Conservation (phyloP, 2,329 filamentous ascomycete genomes). For the Calonectria honghensis region DNA sequence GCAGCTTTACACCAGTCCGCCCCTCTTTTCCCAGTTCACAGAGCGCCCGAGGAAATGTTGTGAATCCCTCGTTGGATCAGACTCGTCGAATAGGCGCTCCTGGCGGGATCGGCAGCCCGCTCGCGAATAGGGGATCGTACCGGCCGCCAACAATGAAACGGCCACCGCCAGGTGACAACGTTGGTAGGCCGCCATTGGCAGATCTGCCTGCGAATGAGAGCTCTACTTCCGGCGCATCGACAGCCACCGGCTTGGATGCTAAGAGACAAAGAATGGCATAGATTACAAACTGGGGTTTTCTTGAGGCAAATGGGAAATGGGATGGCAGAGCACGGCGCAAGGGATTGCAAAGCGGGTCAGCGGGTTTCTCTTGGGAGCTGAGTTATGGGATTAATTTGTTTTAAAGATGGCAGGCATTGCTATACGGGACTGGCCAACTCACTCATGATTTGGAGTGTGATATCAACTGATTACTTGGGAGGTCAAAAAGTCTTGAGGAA, state of each 20-base stretch:
- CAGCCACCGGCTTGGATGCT: constrained; percentile 62
- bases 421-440: constrained; percentile 5
- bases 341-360: constrained; percentile 18
- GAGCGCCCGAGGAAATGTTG: constrained; percentile 62
- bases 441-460: not conserved
- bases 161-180: constrained; percentile 59
- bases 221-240: constrained; percentile 44
- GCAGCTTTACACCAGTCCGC: constrained; percentile 58
- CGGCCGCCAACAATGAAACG: constrained; percentile 76
- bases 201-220: constrained; percentile 70
- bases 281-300: constrained; percentile 31
- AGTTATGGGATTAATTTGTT: constrained; percentile 45
- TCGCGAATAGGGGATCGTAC: constrained; percentile 76
- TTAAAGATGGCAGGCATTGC: constrained; percentile 37
- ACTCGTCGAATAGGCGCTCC: constrained; percentile 77
- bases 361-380: constrained; percentile 46
- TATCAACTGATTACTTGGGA: not conserved
- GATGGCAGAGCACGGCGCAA: constrained; percentile 44
- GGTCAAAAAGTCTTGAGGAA: not conserved
- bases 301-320: constrained; percentile 28
- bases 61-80: constrained; percentile 73
- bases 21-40: constrained; percentile 54
- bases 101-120: constrained; percentile 71
- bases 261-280: constrained; percentile 72
- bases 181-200: constrained; percentile 66